phyloP scores from a whole-genome alignment of 306 rosid species.

The Benincasa hispida region DNA sequence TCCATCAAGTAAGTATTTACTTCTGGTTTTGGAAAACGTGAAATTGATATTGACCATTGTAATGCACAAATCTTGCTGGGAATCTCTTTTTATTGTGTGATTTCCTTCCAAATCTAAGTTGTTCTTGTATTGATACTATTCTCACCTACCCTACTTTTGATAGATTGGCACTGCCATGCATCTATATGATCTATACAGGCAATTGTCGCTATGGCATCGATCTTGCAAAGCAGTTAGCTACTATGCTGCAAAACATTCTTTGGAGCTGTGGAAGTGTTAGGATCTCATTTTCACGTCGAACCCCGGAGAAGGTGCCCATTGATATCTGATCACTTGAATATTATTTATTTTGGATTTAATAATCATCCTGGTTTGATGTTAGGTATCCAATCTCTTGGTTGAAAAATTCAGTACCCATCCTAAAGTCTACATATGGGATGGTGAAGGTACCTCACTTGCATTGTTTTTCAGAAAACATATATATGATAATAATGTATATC shows the following conservation, averaged over 20 bases:
- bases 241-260: conserved; percentile 60
- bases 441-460: conserved; percentile 48
- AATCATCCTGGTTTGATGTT: conserved; percentile 7
- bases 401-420: conserved; percentile 52
- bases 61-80: not conserved
- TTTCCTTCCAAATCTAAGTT: not conserved
- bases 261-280: conserved; percentile 84
- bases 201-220: conserved; percentile 58
- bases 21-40: not conserved
- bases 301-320: conserved; percentile 62
- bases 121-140: not conserved
- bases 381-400: conserved; percentile 51
- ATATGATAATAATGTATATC: not conserved
- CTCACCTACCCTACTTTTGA: not conserved
- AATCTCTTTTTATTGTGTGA: not conserved
- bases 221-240: conserved; percentile 51
- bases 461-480: conserved; percentile 7
- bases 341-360: not conserved
- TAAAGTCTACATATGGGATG: conserved; percentile 78
- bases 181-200: conserved; percentile 19
- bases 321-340: not conserved
- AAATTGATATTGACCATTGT: not conserved
- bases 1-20: conserved; percentile 42
- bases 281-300: conserved; percentile 79
- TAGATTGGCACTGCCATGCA: not conserved